Base-by-base conservation (phyloP, 208 protist genomes). In the Trypanosoma vivax region DNA sequence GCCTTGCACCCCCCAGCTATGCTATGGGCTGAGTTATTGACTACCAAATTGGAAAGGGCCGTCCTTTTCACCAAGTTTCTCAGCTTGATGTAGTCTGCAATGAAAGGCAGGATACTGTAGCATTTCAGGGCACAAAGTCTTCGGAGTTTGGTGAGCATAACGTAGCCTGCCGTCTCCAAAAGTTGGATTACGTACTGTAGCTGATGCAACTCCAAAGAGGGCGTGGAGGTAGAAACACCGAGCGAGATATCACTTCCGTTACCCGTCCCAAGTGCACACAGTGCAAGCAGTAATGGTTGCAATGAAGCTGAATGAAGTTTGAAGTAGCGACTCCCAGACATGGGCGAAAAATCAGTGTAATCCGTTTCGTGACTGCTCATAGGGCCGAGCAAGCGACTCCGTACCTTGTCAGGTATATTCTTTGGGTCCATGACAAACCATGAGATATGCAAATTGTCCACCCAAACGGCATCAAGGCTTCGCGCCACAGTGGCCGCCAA, bases 371-470 rank as follows among this genome's bases (percentile, higher is more conserved):
- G n/a, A 6, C 10, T 43, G 6, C 16, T 21, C 39, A 43, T 37
- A 27, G 38, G 21, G 9, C 33, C 45, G 23, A 62, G 10, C 29
- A 62, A 34, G 6, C 19, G 21, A 11, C 16, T 25, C 24, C 38
- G 23, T 21, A 62, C 60, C 29, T 48, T 50, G 13, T 58, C 50
- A 18, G 50, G 30, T 27, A 65, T 52, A 24, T 31, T 16, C 33
- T 61, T 69, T 27, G 71, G 74, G 38, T 70, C 27, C 11, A 89
- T 16, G 33, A 67, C 23, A 29, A 81, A 68, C 71, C 73, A 85
- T 25, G 76, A 64, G 45, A 83, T 78, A 25, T 70, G 46, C 35
- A 89, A 64, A 9, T 54, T 31, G 38, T 81, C 73, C 27, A 23
- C 46, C 43, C 50, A 53, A 1, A 70, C 23, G 0, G 61, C 19